Percentiles rank a stretch among this genome's conserved stretches.
These are phyloP conservation scores for Phytopythium kandeliae DNA, from an alignment of 352 stramenopile species.

Conservation along the genomic window DNA sequence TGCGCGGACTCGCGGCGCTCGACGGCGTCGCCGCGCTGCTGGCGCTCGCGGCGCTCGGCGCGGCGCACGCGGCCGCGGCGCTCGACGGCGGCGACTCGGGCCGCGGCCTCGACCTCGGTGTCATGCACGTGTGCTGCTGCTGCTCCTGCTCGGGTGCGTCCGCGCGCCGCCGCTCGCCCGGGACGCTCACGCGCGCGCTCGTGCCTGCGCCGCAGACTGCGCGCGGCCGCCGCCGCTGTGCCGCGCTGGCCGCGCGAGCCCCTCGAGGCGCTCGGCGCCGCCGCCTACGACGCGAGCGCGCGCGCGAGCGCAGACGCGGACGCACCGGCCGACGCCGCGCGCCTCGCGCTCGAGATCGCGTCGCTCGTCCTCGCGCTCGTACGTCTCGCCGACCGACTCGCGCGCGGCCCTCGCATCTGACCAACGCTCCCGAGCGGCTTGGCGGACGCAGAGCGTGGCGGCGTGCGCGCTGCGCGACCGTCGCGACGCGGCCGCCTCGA, in stretches of 20 bases:
- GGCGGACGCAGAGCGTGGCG: constrained; percentile 52
- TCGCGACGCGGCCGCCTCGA: constrained; percentile 25
- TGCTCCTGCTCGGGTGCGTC: no score
- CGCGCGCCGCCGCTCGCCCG: no score
- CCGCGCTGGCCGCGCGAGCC: no score
- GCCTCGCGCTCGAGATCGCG: constrained; percentile 29
- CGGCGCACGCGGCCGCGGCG: neutral
- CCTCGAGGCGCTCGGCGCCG: no score
- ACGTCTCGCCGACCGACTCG: no score
- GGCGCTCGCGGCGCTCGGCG: neutral
- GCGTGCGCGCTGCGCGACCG: constrained; percentile 58
- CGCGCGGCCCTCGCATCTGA: no score
- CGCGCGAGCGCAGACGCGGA: neutral
- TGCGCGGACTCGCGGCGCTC: neutral
- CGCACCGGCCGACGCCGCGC: constrained; percentile 18
- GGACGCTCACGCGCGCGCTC: no score
- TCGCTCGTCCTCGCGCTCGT: constrained; percentile 43
- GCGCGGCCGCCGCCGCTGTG: no score
- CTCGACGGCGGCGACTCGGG: neutral
- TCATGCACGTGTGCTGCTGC: no score
- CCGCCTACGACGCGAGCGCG: no score
- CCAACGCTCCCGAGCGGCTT: no score
- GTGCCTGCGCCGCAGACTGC: no score
- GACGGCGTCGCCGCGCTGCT: constrained; percentile 2
- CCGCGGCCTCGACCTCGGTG: neutral